These are phyloP conservation scores for Cercospora sojina DNA, from an alignment of 2,329 filamentous ascomycete genomes.

Conservation along the genomic window DNA sequence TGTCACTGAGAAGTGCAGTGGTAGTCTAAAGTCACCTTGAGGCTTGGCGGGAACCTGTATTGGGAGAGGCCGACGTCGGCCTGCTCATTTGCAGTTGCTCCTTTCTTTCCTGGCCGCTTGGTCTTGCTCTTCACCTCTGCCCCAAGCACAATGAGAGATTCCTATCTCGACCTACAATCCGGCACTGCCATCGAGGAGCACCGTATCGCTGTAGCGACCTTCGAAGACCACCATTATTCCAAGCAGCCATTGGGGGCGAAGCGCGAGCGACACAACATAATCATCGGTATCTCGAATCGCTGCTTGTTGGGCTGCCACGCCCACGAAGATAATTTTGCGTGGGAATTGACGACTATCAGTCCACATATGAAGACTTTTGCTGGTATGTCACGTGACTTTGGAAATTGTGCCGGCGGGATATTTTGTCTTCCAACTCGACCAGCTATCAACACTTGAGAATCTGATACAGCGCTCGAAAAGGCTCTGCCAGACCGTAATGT, in stretches of 20 bases:
- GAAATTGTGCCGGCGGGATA: not conserved
- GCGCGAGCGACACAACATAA: not conserved
- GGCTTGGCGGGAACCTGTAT: not conserved
- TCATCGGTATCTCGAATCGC: not conserved
- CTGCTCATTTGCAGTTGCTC: not conserved
- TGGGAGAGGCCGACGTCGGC: not conserved
- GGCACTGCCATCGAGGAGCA: not conserved
- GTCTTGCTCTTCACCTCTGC: not conserved
- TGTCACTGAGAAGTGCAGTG: not conserved
- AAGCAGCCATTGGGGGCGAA: not conserved
- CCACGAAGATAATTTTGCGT: not conserved
- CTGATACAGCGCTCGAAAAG: not conserved
- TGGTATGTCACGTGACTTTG: not conserved
- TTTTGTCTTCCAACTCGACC: not conserved
- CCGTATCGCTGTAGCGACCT: not conserved
- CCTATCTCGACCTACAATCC: not conserved
- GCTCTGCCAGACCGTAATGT: not conserved
- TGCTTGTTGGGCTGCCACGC: not conserved
- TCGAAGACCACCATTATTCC: not conserved
- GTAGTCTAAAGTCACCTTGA: not conserved
- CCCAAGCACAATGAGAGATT: not conserved
- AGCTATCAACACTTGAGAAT: not conserved
- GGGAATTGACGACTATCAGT: not conserved
- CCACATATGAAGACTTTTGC: not conserved
- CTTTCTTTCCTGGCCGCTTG: not conserved